Base-by-base conservation (phyloP, 345 rosid species). In the Carallia brachiata region DNA sequence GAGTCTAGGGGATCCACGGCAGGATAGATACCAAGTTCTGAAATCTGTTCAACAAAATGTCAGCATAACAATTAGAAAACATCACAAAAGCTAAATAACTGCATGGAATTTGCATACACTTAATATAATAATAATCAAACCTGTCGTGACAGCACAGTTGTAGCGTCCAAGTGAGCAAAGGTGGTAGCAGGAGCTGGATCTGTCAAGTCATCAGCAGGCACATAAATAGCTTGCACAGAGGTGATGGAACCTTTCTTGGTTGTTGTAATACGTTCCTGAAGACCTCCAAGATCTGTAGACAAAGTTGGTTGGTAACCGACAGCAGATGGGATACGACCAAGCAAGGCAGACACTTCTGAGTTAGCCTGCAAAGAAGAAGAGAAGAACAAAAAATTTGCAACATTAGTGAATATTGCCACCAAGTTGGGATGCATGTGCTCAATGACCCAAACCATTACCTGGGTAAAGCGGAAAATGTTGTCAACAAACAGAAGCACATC, bases 161-260 rank as follows among this genome's bases (percentile, higher is more conserved):
- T 92, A 70, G 97, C 99, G 71, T 95, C 99, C 90, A 95, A 90
- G 84, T 95, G 99, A 77, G 97, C 97, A 58, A 95, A 95, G 19
- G 97, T 91, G 63, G 98, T 94, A 5, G 96, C 99, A 34, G 95
- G 97, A 78, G 97, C 98, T 2, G 98, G 98, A 89, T 94, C 98
- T 63, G 98, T 94, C 93, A 94, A 83, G 78, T 91, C 98, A 80
- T 94, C 97, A 82, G 97, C 99, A 81, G 99, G 99, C 62, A 95
- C 99, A 69, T 92, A 95, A 65, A 95, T 92, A 71, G 97, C 99
- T 83, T 95, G 99, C 36, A 95, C 96, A 31, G 99, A 95, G 54
- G 99, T 92, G 63, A 95, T 95, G 32, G 99, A 95, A 59, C 97
- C 97, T 68, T 95, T 95, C 88, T 89, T 95, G 71, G 99, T 95